Base-by-base conservation (phyloP, 2,329 filamentous ascomycete species). In the Aspergillus bombycis region DNA sequence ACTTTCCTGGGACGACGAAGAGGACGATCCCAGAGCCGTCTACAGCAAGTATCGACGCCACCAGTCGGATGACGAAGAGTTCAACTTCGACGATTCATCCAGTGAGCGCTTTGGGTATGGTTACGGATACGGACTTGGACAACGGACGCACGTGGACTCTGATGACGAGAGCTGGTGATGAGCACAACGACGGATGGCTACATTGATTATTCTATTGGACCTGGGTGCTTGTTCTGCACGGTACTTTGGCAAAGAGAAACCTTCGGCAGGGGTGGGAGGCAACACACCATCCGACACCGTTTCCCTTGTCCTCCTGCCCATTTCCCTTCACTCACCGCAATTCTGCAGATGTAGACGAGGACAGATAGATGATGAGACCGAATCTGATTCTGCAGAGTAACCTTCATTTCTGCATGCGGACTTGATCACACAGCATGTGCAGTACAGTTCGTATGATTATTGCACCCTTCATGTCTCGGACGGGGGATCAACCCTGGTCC, bases 1-100 rank as follows among this genome's bases (percentile, higher is more conserved):
- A 58, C 72, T 82, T 36, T 79, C 78, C 6, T 80, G 79, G 46
- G 79, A 80, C n/a, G 81, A 83, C 55, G 80, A 83, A 54, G 78
- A 76, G 54, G 78, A 79, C 52, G 75, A 79, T 57, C 73, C 72
- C 1, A 68, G 72, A 45, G 73, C 77, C n/a, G 71, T 75, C 21
- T 79, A 79, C 63, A 72, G 73, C 61, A 74, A 76, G 58, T 82
- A 81, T 65, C 75, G 79, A 57, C 71, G 72, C 60, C 75, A 76
- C 48, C 72, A 67, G 41, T 83, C 80, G 19, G 81, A 82, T 60
- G 77, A 82, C 57, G 81, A 83, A 60, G 78, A 81, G 23, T 82
- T 73, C 67, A 79, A 80, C 61, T 68, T 78, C 48, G 74, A 78
- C 53, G 74, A 77, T 48, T 78, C 72, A 45, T 74, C 71, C 23